These are phyloP conservation scores for Trifolium dubium DNA, from an alignment of 306 rosid species.

Conservation along the genomic window DNA sequence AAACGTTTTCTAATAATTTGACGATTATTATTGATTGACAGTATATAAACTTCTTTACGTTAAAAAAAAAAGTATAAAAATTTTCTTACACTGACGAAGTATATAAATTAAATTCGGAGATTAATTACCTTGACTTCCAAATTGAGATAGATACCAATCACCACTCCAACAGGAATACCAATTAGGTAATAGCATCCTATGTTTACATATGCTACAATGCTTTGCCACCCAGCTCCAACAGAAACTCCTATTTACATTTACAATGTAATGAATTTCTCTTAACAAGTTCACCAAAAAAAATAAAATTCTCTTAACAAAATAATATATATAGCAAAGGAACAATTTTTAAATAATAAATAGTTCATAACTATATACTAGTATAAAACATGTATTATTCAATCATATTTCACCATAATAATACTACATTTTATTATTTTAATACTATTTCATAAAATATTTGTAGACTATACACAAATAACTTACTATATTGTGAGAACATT, in stretches of 20 bases:
- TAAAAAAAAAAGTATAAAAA: no score
- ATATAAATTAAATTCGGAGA: not conserved
- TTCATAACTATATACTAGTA: not conserved
- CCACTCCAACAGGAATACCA: conserved; percentile 60
- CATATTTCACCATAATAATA: not conserved
- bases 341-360: not conserved
- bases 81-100: not conserved
- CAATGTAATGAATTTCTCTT: not conserved
- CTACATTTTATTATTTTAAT: not conserved
- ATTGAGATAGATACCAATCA: conserved; percentile 44
- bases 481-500: no score
- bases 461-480: not conserved
- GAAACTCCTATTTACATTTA: conserved; percentile 48
- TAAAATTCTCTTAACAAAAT: not conserved
- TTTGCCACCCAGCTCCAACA: conserved; percentile 70
- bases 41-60: not conserved
- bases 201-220: conserved; percentile 61
- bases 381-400: no score
- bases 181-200: conserved; percentile 57
- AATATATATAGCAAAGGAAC: not conserved
- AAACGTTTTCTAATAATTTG: no score
- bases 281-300: no score
- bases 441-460: not conserved
- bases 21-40: no score
- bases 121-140: conserved; percentile 46